phyloP scores from a whole-genome alignment of 2,329 filamentous ascomycete species.

The Neophaeococcomyces mojaviensis region DNA sequence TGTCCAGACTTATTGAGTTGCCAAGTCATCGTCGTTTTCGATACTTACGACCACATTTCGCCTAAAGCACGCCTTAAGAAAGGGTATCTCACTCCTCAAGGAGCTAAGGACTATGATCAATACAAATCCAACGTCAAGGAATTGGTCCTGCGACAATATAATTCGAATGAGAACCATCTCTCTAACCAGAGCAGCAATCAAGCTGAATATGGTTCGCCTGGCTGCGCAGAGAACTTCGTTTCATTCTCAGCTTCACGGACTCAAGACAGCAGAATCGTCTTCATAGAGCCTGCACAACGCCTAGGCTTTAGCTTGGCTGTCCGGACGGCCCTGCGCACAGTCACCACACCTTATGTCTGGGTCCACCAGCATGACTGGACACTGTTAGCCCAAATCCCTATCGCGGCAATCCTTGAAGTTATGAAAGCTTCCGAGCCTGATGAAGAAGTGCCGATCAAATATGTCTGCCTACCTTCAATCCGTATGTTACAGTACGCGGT shows the following conservation, averaged over 20 bases:
- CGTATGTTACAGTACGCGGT: background rate
- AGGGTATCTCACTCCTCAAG: background rate
- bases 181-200: background rate
- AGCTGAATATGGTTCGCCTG: constrained; percentile 1
- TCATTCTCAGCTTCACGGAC: background rate
- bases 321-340: background rate
- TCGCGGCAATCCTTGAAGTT: background rate
- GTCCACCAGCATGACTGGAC: constrained; percentile 10
- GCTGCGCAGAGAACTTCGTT: background rate
- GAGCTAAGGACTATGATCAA: background rate
- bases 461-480: background rate
- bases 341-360: constrained; percentile 6
- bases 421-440: background rate
- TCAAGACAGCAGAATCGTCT: background rate
- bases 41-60: constrained; percentile 6
- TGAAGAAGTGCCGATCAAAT: background rate
- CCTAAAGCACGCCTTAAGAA: constrained; percentile 2
- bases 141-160: background rate
- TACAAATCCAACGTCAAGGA: constrained; percentile 8
- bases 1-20: background rate
- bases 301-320: constrained; percentile 8
- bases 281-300: constrained; percentile 4
- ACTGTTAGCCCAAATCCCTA: background rate
- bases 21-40: constrained; percentile 6
- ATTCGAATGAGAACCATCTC: background rate